Percentiles rank a stretch among this genome's conserved stretches.
phyloP scores from a whole-genome alignment of 2,329 filamentous ascomycete genomes.

The Colletotrichum acutatum region DNA sequence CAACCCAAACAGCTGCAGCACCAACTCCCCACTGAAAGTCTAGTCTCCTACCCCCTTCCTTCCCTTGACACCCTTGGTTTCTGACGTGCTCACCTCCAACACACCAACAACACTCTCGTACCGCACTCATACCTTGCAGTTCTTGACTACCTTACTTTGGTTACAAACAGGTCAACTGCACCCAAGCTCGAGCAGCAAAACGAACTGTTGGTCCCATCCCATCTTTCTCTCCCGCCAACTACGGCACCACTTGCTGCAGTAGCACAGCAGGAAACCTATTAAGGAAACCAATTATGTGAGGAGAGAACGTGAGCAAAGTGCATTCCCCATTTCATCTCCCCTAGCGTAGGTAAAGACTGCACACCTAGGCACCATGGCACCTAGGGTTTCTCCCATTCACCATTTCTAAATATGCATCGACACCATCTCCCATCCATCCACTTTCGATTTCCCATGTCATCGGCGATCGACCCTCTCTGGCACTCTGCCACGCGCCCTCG shows the following conservation, averaged over 20 bases:
- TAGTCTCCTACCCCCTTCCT: not conserved
- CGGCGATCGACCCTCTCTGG: not conserved
- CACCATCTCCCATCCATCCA: not conserved
- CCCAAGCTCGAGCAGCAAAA: not conserved
- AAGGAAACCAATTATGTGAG: no score
- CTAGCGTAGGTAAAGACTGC: not conserved
- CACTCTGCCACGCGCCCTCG: not conserved
- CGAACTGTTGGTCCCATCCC: constrained; percentile 12
- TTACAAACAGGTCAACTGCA: not conserved
- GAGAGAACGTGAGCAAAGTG: not conserved
- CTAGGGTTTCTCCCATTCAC: not conserved
- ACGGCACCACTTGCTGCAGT: not conserved
- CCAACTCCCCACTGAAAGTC: not conserved
- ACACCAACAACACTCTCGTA: no score
- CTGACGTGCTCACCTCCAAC: no score
- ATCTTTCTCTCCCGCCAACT: not conserved
- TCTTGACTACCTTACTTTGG: no score
- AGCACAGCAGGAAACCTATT: not conserved
- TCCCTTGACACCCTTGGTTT: no score
- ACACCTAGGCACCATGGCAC: no score
- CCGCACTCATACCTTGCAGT: no score
- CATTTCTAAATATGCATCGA: not conserved
- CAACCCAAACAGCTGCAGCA: not conserved
- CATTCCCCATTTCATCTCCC: constrained; percentile 19
- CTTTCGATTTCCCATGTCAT: not conserved